Percentiles rank a stretch among this genome's conserved stretches.
Evolutionary conservation across 768 basidiomycete species (phyloP).

Genomic region (Termitomyces sp.): DNA sequence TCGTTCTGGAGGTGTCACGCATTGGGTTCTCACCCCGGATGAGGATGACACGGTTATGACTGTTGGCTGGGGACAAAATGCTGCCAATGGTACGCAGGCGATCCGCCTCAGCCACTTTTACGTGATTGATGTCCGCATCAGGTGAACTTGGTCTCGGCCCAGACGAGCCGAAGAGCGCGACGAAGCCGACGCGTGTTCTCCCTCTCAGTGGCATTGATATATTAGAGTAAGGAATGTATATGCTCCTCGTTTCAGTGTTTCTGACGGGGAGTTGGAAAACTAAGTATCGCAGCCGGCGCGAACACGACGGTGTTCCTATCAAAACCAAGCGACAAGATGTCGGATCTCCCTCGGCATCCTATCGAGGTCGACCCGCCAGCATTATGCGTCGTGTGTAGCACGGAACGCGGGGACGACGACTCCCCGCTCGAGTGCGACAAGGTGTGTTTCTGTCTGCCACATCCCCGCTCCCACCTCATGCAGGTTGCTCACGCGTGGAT

Average conservation of each 20-base stretch:
- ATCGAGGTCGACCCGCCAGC: slow-evolving; percentile 61
- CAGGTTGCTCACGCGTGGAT: not conserved
- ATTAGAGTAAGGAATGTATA: slow-evolving; percentile 47
- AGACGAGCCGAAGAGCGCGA: slow-evolving; percentile 81
- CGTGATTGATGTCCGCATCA: slow-evolving; percentile 14
- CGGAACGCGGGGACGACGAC: slow-evolving; percentile 68
- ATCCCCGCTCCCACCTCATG: not conserved
- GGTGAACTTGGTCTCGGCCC: slow-evolving; percentile 79
- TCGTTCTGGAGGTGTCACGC: slow-evolving; percentile 82
- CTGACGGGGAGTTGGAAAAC: not conserved
- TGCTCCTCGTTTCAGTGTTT: not conserved
- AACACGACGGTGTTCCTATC: slow-evolving; percentile 84
- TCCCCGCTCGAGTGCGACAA: slow-evolving; percentile 87
- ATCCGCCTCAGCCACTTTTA: not conserved
- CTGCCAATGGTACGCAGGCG: slow-evolving; percentile 60
- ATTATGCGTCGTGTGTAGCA: slow-evolving; percentile 64
- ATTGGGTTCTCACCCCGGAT: slow-evolving; percentile 75
- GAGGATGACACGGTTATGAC: slow-evolving; percentile 76
- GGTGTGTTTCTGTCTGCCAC: slow-evolving; percentile 37
- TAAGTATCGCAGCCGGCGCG: slow-evolving; percentile 78
- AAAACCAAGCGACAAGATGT: slow-evolving; percentile 63
- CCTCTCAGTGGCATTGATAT: slow-evolving; percentile 78
- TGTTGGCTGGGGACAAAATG: slow-evolving; percentile 81
- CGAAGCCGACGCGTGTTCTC: slow-evolving; percentile 69
- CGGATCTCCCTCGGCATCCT: slow-evolving; percentile 80